Evolutionary conservation across 805 yeast genomes (phyloP).

Genomic region (Wickerhamomyces tratensis): DNA sequence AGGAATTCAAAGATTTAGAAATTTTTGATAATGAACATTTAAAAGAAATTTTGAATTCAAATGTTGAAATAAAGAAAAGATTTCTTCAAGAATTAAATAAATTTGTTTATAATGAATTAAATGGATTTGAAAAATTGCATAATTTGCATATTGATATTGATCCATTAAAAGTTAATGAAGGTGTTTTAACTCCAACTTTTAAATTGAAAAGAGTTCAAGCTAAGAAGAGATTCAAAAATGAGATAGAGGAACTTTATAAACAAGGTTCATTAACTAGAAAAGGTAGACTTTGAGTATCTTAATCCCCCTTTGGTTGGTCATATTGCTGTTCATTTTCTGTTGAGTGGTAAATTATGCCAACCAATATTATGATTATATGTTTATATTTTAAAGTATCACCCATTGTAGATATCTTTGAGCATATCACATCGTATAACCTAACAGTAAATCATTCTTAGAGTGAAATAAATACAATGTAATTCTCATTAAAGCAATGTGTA

Average conservation of each 20-base stretch:
- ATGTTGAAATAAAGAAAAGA: slow-evolving; percentile 11
- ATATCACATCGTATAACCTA: no score
- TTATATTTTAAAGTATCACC: no score
- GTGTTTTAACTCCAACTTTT: slow-evolving; percentile 59
- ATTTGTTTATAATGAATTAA: slow-evolving; percentile 24
- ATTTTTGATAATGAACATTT: slow-evolving; percentile 5
- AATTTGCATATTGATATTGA: slow-evolving; percentile 45
- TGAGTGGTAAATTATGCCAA: no score
- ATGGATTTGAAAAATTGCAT: slow-evolving; percentile 56
- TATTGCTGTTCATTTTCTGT: no score
- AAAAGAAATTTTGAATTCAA: slow-evolving; percentile 3
- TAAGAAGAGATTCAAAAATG: slow-evolving; percentile 29
- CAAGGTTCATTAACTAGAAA: slow-evolving; percentile 34
- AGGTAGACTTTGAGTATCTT: slow-evolving; percentile 10
- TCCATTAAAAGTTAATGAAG: slow-evolving; percentile 51
- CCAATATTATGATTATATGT: no score
- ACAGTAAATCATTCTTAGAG: no score
- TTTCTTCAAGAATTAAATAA: slow-evolving; percentile 12
- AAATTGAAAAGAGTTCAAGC: slow-evolving; percentile 45
- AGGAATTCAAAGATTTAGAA: slow-evolving; percentile 4
- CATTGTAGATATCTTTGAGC: no score
- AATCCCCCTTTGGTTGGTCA: no score
- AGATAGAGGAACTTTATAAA: slow-evolving; percentile 33
- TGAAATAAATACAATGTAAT: no score
- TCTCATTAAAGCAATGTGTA: no score